A percentile compares a stretch with the other conserved stretches of the same genome.
phyloP scores from a whole-genome alignment of 805 yeast species.

The Yueomyces sp. region DNA sequence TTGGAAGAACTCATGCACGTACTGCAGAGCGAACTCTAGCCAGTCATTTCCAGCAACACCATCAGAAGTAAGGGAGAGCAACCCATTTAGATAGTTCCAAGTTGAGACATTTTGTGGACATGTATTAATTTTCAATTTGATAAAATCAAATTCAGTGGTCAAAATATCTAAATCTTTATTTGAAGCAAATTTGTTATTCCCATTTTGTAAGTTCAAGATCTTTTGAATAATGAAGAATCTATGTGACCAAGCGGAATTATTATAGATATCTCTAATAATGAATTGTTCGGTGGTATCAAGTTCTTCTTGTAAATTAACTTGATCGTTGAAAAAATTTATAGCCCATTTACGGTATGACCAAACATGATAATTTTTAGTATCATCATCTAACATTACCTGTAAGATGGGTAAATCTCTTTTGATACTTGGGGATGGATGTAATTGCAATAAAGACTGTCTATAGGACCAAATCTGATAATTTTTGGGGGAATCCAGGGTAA shows the following conservation, averaged over 20 bases:
- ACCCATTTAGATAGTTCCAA: conserved; percentile 73
- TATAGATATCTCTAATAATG: conserved; percentile 54
- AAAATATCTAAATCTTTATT: conserved; percentile 9
- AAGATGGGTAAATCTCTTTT: conserved; percentile 54
- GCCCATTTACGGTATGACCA: conserved; percentile 92
- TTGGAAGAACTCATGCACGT: conserved; percentile 7
- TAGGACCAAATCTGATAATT: conserved; percentile 98
- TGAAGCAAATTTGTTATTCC: conserved; percentile 1
- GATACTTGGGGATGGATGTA: conserved; percentile 17
- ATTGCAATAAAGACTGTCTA: conserved; percentile 49
- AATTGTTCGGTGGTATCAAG: conserved; percentile 34
- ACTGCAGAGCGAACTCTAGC: conserved; percentile 32
- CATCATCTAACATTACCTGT: conserved; percentile 57
- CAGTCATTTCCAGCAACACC: conserved; percentile 25
- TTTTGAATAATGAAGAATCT: conserved; percentile 45
- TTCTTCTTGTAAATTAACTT: conserved; percentile 28
- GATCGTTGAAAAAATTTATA: conserved; percentile 41
- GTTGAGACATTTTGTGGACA: conserved; percentile 76
- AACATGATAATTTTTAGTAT: conserved; percentile 86
- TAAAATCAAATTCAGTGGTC: conserved; percentile 40
- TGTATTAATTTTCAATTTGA: conserved; percentile 32
- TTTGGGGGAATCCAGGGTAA: conserved; percentile 68
- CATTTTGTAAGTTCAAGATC: conserved; percentile 5
- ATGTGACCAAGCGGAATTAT: conserved; percentile 91
- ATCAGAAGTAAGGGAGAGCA: conserved; percentile 25